These are phyloP conservation scores for Peterozyma xylosa DNA, from an alignment of 805 yeast genomes.

Conservation along the genomic window DNA sequence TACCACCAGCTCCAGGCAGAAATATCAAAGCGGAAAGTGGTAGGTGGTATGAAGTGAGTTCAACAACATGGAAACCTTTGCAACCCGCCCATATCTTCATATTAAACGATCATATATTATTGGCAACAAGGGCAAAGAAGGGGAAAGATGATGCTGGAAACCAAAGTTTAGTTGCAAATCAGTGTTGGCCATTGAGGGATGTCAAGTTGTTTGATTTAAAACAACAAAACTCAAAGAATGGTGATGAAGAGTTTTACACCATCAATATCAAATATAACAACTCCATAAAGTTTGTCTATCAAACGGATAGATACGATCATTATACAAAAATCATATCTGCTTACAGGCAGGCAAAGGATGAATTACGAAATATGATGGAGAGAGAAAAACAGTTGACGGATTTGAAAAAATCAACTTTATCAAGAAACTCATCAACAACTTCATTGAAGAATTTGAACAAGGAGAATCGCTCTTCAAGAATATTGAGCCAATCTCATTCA, in stretches of 20 bases:
- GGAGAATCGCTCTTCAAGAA: constrained; percentile 14
- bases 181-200: constrained; percentile 1
- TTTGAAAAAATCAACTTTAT: constrained; percentile 21
- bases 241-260: constrained; percentile 13
- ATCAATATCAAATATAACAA: constrained; percentile 5
- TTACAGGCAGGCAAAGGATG: constrained; percentile 55
- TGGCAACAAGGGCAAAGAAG: constrained; percentile 57
- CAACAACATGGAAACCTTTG: constrained; percentile 76
- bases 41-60: constrained; percentile 81
- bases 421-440: constrained; percentile 2
- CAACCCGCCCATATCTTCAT: constrained; percentile 71
- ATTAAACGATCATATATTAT: constrained; percentile 66
- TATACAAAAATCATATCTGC: constrained; percentile 45
- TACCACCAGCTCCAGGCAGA: constrained; percentile 71
- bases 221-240: not conserved
- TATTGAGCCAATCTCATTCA: constrained; percentile 41
- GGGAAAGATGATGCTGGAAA: constrained; percentile 21
- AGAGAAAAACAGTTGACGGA: constrained; percentile 26
- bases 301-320: constrained; percentile 54
- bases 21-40: constrained; percentile 75
- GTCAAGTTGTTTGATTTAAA: constrained; percentile 1
- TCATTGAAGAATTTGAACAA: constrained; percentile 15
- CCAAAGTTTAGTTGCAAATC: constrained; percentile 51
- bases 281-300: constrained; percentile 43
- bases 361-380: constrained; percentile 46